Evolutionary conservation across 2,329 filamentous ascomycete species (phyloP), one percentile per base, ranked within the genome.

Genomic region (Pestalotiopsis sp.): DNA sequence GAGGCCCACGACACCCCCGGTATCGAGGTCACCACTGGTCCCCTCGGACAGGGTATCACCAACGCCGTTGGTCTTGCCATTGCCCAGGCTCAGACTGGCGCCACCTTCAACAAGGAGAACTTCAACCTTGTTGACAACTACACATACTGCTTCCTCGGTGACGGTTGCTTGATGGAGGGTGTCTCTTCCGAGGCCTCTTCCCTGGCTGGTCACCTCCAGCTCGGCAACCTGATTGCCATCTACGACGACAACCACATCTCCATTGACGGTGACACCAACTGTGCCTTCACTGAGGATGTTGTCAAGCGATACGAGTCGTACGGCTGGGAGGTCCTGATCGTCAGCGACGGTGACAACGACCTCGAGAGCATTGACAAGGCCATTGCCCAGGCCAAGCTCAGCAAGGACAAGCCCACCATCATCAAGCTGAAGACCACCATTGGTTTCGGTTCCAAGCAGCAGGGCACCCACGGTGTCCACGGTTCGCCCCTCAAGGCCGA

Each of bases 241-340:
- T 99, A 95, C 84, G 96, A 99, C 80, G 96, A 99, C 88, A 99
- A 99, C 90, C 93, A 97, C 83, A 98, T 99, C 80, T 97, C 88
- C 77, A 91, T 91, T 80, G 96, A 99, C 80, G 96, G 96, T 83
- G 92, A 97, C 87, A 98, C 93, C 85, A 96, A 96, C 86, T 91
- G 90, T 79, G 92, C 96, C 75, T 98, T 99, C 88, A 99, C 96
- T 70, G 96, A 99, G 87, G 95, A 99, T 77, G 95, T 98, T 71
- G 82, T 88, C 77, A 96, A 97, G 90, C 91, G 95, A 79, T 98
- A 98, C 82, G 94, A 98, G 87, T 82, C 96, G 71, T 99, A 98
- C 83, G 96, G 95, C 86, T 99, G 96, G 96, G 94, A 99, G 84
- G 90, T 91, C 70, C 85, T 93, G 79, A 87, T 88, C 81, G 95